Evolutionary conservation across 192 early-diverging fungal genomes (phyloP).

Genomic region (Phlyctochytrium planicorne): DNA sequence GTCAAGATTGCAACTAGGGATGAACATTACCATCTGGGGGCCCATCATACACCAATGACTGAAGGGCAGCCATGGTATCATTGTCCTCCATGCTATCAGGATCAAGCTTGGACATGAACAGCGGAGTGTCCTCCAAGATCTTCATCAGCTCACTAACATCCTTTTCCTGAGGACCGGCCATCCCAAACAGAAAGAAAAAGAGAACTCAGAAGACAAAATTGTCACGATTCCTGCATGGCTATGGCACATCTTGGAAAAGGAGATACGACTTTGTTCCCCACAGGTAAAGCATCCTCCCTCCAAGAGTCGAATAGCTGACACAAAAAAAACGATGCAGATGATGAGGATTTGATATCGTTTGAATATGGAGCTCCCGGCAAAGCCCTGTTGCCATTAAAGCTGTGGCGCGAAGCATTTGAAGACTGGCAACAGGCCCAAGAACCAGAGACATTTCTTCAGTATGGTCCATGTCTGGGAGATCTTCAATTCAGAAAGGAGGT

Average conservation of each 20-base stretch:
- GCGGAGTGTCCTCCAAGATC: slow-evolving; percentile 56
- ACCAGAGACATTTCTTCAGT: slow-evolving; percentile 31
- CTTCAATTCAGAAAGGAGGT: slow-evolving; percentile 17
- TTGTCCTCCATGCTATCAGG: slow-evolving; percentile 71
- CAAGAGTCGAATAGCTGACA: too few species aligned
- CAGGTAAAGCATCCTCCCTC: too few species aligned
- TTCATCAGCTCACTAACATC: slow-evolving; percentile 39
- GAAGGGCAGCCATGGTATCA: slow-evolving; percentile 74
- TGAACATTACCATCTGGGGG: slow-evolving; percentile 75
- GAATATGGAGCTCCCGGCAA: slow-evolving; percentile 41
- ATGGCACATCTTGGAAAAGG: too few species aligned
- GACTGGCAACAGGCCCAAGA: slow-evolving; percentile 4
- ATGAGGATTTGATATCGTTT: slow-evolving; percentile 28
- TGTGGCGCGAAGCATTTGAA: slow-evolving; percentile 7
- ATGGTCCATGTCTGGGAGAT: slow-evolving; percentile 37
- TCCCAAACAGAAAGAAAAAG: too few species aligned
- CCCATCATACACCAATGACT: slow-evolving; percentile 86
- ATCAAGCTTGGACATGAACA: slow-evolving; percentile 87
- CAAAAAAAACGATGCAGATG: too few species aligned
- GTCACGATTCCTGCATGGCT: too few species aligned
- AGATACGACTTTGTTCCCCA: too few species aligned
- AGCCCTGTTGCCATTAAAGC: slow-evolving; percentile 28
- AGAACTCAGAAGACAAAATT: too few species aligned
- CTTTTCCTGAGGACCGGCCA: slow-evolving; percentile 22
- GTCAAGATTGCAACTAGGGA: slow-evolving; percentile 6